Percentiles rank a stretch among this genome's conserved stretches.
Conservation (phyloP, 192 early-diverging fungal species). For the Coemansia sp. region DNA sequence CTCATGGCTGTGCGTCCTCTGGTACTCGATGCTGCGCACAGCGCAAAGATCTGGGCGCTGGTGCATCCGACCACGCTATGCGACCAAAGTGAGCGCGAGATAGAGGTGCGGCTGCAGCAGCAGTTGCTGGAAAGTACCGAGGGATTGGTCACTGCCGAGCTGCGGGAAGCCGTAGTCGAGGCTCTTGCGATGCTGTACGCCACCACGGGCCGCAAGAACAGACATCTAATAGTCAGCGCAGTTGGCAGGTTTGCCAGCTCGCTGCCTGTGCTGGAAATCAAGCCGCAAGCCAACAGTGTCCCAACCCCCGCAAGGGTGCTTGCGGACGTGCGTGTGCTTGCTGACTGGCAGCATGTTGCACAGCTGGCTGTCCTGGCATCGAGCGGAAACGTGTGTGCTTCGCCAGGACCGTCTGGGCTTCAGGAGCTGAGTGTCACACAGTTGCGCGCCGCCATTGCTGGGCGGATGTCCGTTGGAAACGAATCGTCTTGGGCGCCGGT, state of each 20-base stretch:
- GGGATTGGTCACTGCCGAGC: not conserved
- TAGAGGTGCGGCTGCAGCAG: constrained; percentile 24
- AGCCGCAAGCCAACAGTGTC: not conserved
- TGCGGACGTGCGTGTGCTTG: constrained; percentile 17
- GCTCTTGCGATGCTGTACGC: constrained; percentile 54
- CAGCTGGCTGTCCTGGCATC: constrained; percentile 8
- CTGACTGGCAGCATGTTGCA: constrained; percentile 20
- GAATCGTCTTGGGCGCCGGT: constrained; percentile 33
- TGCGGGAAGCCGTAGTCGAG: constrained; percentile 28
- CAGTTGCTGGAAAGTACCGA: constrained; percentile 1
- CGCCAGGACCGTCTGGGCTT: not conserved
- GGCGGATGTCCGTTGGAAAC: constrained; percentile 1
- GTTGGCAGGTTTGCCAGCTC: constrained; percentile 19
- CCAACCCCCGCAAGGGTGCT: constrained; percentile 25
- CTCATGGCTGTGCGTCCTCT: constrained; percentile 5
- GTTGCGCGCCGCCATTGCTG: not conserved
- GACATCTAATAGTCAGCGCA: constrained; percentile 30
- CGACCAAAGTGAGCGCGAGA: constrained; percentile 24
- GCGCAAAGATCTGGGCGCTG: constrained; percentile 30
- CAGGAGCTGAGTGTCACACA: not conserved
- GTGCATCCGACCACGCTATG: constrained; percentile 38
- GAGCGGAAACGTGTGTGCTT: constrained; percentile 1
- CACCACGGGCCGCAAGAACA: constrained; percentile 29
- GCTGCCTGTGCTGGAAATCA: not conserved
- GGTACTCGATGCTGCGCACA: constrained; percentile 41